Percentiles rank a stretch among this genome's conserved stretches.
Conservation (phyloP, 2,329 filamentous ascomycete genomes). For the Diaporthe sp. region DNA sequence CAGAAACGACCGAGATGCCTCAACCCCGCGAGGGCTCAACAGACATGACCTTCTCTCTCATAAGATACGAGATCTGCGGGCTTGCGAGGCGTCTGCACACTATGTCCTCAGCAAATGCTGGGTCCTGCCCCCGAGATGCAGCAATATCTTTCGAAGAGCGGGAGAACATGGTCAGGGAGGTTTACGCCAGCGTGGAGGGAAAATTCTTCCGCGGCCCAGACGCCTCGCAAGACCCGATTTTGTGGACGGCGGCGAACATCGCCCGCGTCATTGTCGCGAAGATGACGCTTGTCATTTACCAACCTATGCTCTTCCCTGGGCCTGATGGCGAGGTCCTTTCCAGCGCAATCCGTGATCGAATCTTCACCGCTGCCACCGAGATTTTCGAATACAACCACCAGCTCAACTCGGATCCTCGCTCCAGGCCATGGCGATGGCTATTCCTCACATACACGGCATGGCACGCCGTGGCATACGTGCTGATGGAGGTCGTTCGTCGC, state of each 20-base stretch:
- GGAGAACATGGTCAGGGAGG: slow-evolving; percentile 50
- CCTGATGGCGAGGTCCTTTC: slow-evolving; percentile 50
- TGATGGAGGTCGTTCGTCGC: slow-evolving; percentile 63
- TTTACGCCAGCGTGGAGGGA: slow-evolving; percentile 59
- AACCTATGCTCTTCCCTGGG: slow-evolving; percentile 61
- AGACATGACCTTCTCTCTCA: slow-evolving; percentile 62
- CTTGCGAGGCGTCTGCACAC: slow-evolving; percentile 55
- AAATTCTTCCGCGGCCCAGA: slow-evolving; percentile 66
- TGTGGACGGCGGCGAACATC: slow-evolving; percentile 64
- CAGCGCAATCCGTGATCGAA: slow-evolving; percentile 47
- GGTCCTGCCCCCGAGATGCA: slow-evolving; percentile 47
- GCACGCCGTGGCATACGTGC: slow-evolving; percentile 68
- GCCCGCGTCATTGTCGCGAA: slow-evolving; percentile 65
- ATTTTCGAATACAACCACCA: slow-evolving; percentile 68
- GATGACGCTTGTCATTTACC: slow-evolving; percentile 66
- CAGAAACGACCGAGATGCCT: slow-evolving; percentile 61
- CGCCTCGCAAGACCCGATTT: slow-evolving; percentile 58
- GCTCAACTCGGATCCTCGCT: slow-evolving; percentile 62
- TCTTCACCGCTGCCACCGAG: slow-evolving; percentile 65
- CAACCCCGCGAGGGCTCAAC: slow-evolving; percentile 63
- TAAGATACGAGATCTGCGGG: slow-evolving; percentile 58
- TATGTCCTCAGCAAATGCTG: slow-evolving; percentile 49
- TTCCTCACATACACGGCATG: slow-evolving; percentile 72
- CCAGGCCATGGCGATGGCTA: slow-evolving; percentile 68
- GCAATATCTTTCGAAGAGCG: slow-evolving; percentile 56